Evolutionary conservation across 108 stramenopile species (phyloP).

Genomic region (Nitzschia sp.): DNA sequence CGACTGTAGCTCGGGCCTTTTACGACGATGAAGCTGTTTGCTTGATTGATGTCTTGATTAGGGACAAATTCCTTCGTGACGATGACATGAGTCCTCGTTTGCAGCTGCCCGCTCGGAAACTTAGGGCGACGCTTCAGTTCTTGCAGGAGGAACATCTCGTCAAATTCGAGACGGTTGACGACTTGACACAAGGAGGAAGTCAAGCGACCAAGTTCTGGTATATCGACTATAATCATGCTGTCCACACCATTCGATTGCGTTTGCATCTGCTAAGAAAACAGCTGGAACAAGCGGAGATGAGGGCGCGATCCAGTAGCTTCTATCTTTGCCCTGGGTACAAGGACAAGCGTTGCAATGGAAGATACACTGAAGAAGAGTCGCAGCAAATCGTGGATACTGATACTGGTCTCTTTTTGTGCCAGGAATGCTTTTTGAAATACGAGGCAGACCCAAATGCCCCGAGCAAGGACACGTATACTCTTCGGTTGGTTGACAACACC

Average conservation of each 20-base stretch:
- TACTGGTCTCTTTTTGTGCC: conserved; percentile 81
- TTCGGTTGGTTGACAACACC: conserved; percentile 79
- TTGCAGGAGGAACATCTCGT: conserved; percentile 85
- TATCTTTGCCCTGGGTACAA: conserved; percentile 87
- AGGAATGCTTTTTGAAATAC: conserved; percentile 66
- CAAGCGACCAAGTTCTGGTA: conserved; percentile 88
- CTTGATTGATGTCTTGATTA: conserved; percentile 84
- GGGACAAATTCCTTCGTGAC: conserved; percentile 89
- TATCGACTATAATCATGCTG: conserved; percentile 78
- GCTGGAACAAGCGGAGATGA: conserved; percentile 67
- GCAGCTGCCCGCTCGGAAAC: conserved; percentile 69
- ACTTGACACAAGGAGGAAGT: conserved; percentile 80
- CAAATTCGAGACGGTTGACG: conserved; percentile 85
- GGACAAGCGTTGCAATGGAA: conserved; percentile 76
- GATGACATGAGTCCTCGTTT: conserved; percentile 89
- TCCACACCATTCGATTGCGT: conserved; percentile 85
- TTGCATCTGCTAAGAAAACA: conserved; percentile 73
- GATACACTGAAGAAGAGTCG: conserved; percentile 82
- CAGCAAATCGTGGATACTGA: conserved; percentile 78
- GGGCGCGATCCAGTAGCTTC: conserved; percentile 65
- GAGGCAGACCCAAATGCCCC: conserved; percentile 75
- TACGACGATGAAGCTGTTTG: conserved; percentile 86
- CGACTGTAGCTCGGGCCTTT: conserved; percentile 86
- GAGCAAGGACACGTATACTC: conserved; percentile 59
- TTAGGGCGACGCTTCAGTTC: conserved; percentile 78